phyloP scores from a whole-genome alignment of 768 basidiomycete genomes.

The Trametes cingulata region DNA sequence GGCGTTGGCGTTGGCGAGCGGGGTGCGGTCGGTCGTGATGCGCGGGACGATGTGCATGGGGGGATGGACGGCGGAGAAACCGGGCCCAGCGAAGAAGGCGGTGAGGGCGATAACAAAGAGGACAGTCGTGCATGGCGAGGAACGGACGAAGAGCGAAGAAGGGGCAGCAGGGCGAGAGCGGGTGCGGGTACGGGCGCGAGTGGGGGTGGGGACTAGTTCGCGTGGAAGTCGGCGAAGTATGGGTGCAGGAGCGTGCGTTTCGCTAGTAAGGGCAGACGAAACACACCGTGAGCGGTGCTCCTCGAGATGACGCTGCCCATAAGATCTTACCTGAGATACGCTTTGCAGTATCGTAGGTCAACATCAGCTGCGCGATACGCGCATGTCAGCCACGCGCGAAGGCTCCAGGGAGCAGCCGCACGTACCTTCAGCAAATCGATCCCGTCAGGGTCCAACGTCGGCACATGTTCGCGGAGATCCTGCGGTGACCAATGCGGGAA shows the following conservation, averaged over 20 bases:
- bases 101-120: too few species aligned
- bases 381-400: neutral
- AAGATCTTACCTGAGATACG: slow-evolving; percentile 79
- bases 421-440: slow-evolving; percentile 76
- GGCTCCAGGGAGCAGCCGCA: neutral
- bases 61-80: too few species aligned
- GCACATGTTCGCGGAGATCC: slow-evolving; percentile 66
- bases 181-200: neutral
- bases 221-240: slow-evolving; percentile 52
- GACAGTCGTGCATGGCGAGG: neutral
- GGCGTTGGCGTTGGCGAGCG: too few species aligned
- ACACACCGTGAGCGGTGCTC: neutral
- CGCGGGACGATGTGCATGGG: too few species aligned
- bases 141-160: neutral
- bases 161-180: neutral
- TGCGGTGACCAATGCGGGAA: slow-evolving; percentile 94
- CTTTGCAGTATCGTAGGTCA: slow-evolving; percentile 88
- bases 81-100: too few species aligned
- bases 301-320: neutral
- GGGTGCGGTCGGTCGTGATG: too few species aligned
- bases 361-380: slow-evolving; percentile 27
- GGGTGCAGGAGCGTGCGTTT: slow-evolving; percentile 57
- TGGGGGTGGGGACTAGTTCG: neutral
- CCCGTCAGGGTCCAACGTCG: slow-evolving; percentile 73
- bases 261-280: slow-evolving; percentile 39